phyloP scores from a whole-genome alignment of 164 flowering plant genomes.

The Nymphaea colorata region DNA sequence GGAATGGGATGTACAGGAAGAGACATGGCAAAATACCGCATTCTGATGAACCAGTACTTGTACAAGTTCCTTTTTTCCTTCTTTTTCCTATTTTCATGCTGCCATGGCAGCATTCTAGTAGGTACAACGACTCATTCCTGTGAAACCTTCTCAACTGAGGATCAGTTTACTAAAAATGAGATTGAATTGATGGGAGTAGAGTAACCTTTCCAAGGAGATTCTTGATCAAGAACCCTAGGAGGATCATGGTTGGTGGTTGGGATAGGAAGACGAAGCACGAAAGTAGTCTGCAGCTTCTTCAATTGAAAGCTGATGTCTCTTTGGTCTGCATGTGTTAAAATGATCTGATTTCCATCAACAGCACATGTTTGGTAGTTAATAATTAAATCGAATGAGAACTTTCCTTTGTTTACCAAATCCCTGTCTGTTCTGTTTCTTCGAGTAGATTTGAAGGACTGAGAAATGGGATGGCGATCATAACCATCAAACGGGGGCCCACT shows the following conservation, averaged over 20 bases:
- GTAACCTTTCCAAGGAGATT: too few relatives aligned
- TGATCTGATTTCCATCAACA: conserved; percentile 36
- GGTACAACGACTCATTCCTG: too few relatives aligned
- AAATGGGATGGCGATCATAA: background rate
- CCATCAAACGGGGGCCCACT: background rate
- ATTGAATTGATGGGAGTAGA: too few relatives aligned
- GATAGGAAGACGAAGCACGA: background rate
- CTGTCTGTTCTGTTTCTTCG: background rate
- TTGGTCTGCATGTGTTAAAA: conserved; percentile 36
- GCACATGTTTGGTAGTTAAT: conserved; percentile 15
- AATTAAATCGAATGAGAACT: conserved; percentile 4
- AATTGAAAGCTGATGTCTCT: conserved; percentile 7
- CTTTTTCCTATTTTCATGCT: too few relatives aligned
- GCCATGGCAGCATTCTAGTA: too few relatives aligned
- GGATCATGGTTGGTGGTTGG: conserved; percentile 27
- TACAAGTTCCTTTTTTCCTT: too few relatives aligned
- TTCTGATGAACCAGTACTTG: too few relatives aligned
- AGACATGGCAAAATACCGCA: background rate
- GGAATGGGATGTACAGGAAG: background rate
- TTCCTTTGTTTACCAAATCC: background rate
- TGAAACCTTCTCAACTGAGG: too few relatives aligned
- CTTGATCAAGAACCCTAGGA: conserved; percentile 1
- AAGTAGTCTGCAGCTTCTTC: too few relatives aligned
- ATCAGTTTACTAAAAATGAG: too few relatives aligned
- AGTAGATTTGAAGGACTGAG: background rate